Evolutionary conservation across 192 early-diverging fungal genomes (phyloP).

Genomic region (Coemansia sp.): DNA sequence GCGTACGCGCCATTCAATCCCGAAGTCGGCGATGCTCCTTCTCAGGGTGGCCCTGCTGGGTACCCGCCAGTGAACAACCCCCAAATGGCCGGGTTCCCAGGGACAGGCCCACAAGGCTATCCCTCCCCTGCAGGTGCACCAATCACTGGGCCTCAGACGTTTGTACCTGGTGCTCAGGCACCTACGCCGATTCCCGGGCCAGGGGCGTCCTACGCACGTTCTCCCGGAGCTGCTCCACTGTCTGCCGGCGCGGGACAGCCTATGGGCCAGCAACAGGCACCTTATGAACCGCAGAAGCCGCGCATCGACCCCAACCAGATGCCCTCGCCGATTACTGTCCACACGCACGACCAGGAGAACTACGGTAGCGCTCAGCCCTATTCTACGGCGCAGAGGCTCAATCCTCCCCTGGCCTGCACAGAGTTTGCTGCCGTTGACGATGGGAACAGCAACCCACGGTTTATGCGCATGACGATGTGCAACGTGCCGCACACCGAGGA

Average conservation of each 20-base stretch:
- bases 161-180: conserved; percentile 45
- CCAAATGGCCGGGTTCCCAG: conserved; percentile 29
- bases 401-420: conserved; percentile 79
- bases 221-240: conserved; percentile 16
- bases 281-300: conserved; percentile 49
- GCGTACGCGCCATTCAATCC: conserved; percentile 28
- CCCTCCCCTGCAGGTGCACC: conserved; percentile 23
- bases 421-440: conserved; percentile 84
- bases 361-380: conserved; percentile 65
- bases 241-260: conserved; percentile 15
- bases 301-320: conserved; percentile 95
- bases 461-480: conserved; percentile 86
- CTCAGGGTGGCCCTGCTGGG: conserved; percentile 10
- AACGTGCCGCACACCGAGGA: conserved; percentile 84
- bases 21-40: not conserved
- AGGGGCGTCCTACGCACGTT: conserved; percentile 23
- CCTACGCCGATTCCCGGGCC: conserved; percentile 26
- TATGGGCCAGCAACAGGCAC: conserved; percentile 40
- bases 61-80: conserved; percentile 20
- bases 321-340: conserved; percentile 84
- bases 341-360: conserved; percentile 74
- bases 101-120: conserved; percentile 23
- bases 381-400: conserved; percentile 66
- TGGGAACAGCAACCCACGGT: conserved; percentile 89
- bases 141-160: conserved; percentile 36